Conservation (phyloP, 768 basidiomycete species). For the Rhodocollybia butyracea region DNA sequence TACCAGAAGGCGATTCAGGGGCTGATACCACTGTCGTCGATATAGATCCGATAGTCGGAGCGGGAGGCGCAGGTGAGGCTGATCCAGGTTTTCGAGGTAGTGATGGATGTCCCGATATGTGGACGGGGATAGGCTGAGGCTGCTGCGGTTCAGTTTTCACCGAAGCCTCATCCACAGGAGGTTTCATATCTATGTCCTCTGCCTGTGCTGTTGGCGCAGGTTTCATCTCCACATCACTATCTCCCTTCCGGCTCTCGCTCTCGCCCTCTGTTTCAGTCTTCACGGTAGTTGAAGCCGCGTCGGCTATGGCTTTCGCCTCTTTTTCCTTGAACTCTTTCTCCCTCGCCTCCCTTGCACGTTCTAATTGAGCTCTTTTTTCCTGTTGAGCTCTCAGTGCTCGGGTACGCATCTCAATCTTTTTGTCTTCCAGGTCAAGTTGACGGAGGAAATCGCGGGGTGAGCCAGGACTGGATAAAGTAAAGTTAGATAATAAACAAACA, state of each 20-base stretch:
- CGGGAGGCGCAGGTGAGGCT: constrained; percentile 25
- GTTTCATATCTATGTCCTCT: constrained; percentile 9
- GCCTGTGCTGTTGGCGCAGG: constrained; percentile 10
- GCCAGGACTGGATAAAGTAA: constrained; percentile 48
- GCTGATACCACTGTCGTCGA: not conserved
- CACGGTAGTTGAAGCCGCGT: not conserved
- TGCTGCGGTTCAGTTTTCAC: constrained; percentile 24
- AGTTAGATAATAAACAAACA: not conserved
- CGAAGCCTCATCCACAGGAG: constrained; percentile 20
- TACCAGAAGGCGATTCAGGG: not conserved
- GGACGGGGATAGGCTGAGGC: not conserved
- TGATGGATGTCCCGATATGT: constrained; percentile 54
- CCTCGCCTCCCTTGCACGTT: constrained; percentile 14
- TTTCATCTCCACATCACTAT: constrained; percentile 12
- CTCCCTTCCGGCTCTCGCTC: not conserved
- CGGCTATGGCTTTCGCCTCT: not conserved
- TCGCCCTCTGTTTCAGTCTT: not conserved
- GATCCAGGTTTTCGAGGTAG: constrained; percentile 69
- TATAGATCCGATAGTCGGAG: constrained; percentile 4
- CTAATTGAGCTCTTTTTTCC: constrained; percentile 24
- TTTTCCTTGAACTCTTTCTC: not conserved
- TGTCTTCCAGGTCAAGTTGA: constrained; percentile 66
- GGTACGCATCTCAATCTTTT: constrained; percentile 52
- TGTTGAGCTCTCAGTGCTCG: constrained; percentile 31
- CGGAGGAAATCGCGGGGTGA: constrained; percentile 74